phyloP scores from a whole-genome alignment of 139 green algal species.

The Tetradesmus obliquus region DNA sequence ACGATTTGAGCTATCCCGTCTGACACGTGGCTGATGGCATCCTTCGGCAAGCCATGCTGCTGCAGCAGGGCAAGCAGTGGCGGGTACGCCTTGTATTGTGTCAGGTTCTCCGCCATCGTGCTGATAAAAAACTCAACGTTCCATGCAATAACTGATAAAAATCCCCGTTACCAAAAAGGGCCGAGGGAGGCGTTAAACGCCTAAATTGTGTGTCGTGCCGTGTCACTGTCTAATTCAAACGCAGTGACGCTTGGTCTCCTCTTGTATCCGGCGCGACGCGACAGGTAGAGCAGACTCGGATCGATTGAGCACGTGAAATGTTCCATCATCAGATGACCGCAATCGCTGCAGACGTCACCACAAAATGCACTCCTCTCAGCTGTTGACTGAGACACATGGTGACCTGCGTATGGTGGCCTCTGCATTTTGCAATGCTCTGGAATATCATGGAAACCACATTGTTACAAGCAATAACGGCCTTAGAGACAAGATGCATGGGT shows the following conservation, averaged over 20 bases:
- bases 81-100: not conserved
- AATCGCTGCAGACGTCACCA: too few species aligned
- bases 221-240: not conserved
- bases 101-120: conserved; percentile 1
- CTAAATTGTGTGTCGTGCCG: not conserved
- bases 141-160: not conserved
- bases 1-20: not conserved
- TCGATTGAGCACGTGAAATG: too few species aligned
- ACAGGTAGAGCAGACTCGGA: too few species aligned
- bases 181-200: not conserved
- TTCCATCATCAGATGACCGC: too few species aligned
- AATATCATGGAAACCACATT: too few species aligned
- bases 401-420: too few species aligned
- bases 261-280: not conserved
- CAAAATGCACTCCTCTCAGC: too few species aligned
- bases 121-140: too few species aligned
- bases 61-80: not conserved
- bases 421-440: too few species aligned
- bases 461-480: too few species aligned
- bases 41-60: conserved; percentile 8
- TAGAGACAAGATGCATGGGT: too few species aligned
- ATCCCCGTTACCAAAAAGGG: not conserved
- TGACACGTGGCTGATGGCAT: not conserved
- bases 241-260: not conserved
- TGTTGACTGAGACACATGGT: too few species aligned